Evolutionary conservation across 192 early-diverging fungal genomes (phyloP).

Genomic region (Rhizophagus clarus): DNA sequence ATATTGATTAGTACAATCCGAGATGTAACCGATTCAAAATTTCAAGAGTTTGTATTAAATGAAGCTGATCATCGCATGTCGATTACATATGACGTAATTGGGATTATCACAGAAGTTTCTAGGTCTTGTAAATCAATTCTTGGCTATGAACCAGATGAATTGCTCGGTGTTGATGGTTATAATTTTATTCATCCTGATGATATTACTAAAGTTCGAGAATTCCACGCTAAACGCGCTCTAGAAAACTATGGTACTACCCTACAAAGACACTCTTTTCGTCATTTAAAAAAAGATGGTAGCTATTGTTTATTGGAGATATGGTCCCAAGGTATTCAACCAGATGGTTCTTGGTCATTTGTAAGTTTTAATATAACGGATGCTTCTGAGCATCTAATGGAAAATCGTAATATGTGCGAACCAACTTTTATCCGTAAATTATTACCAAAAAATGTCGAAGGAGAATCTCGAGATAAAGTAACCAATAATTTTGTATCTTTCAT

Average conservation of each 20-base stretch:
- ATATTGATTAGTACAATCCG: neutral
- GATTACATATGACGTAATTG: neutral
- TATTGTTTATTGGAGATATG: slow-evolving; percentile 12
- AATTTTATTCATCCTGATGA: slow-evolving; percentile 9
- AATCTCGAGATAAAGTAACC: neutral
- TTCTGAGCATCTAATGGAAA: neutral
- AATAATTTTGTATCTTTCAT: neutral
- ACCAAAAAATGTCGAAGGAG: neutral
- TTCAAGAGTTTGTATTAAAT: neutral
- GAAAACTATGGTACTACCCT: neutral
- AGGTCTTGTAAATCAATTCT: neutral
- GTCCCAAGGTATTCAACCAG: neutral
- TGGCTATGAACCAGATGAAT: neutral
- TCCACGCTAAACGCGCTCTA: neutral
- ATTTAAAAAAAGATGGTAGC: neutral
- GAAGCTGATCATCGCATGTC: neutral
- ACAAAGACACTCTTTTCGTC: slow-evolving; percentile 2
- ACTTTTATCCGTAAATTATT: neutral
- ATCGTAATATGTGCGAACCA: neutral
- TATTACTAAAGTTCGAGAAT: neutral
- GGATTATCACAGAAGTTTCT: neutral
- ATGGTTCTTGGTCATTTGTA: slow-evolving; percentile 5
- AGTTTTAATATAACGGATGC: neutral
- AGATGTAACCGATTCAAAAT: slow-evolving; percentile 4
- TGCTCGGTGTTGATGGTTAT: neutral